Evolutionary conservation across 495 filamentous ascomycete genomes (phyloP), one percentile per base, ranked within the genome.

Genomic region (Penicillium waksmanii): DNA sequence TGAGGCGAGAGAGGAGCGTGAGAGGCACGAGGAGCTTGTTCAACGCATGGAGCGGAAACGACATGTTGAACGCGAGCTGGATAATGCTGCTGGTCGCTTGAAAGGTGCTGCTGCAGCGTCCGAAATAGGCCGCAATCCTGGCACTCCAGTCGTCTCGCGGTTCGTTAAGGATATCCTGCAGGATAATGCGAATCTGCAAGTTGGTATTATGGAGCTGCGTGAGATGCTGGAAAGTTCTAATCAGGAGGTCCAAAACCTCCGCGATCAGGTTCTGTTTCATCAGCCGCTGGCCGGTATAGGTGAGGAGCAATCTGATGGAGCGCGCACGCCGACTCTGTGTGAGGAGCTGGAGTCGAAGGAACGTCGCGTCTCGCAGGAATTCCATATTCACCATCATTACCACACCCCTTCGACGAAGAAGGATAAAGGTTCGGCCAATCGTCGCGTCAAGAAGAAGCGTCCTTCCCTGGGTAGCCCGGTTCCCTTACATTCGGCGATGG

Each of bases 81-180:
- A 90, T 61, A 86, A 83, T 51, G 89, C 90, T 6, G 89, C 88
- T 25, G 87, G 89, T 25, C 82, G 90, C 49, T 77, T 94, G 43
- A 95, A 92, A 70, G 89, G 89, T 13, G 89, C 89, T 3, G 90
- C 90, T 2, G 88, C 87, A 3, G 80, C 83, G 31, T 88, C 81
- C 54, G 83, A 84, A 19, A 67, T 86, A 58, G 80, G 81, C 6
- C 82, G 82, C 10, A 79, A 80, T 27, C 79, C 81, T 48, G 80
- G 84, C 7, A 82, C 83, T 38, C 84, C 79, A 55, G 91, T 96
- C 13, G 89, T 97, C 8, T 93, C 90, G 35, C 89, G 92, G 65
- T 97, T 98, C 59, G 94, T 98, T 55, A 92, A 92, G 67, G 94
- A 97, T 65, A 93, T 98, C 47, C 74, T 98, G 36, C 90, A 96